Evolutionary conservation across 768 basidiomycete species (phyloP), one percentile per base, ranked within the genome.

Genomic region (Rhodosporidiobolus odoratus): DNA sequence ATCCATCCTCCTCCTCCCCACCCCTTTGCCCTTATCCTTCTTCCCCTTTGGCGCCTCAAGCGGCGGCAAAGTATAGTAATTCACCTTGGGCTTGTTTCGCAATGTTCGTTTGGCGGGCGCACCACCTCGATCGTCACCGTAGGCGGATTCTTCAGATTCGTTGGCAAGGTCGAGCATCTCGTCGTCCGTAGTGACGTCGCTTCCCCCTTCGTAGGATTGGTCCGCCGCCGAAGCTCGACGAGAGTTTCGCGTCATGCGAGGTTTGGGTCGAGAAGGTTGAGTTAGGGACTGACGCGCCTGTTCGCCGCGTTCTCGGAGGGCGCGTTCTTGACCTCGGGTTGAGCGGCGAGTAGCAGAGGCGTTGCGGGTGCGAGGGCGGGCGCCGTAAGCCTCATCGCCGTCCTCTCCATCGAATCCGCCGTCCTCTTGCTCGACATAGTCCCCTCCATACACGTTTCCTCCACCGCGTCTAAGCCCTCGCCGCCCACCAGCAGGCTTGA

Each of bases 21-120:
- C 65, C 37, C 52, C 62, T 52, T 66, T 68, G n/a, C 52, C 69
- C 65, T 62, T 50, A 35, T 62, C 58, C 52, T 61, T 43, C 45
- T 60, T 43, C 13, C 8, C 54, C 47, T 41, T 12, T 21, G 63
- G 30, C 50, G 62, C 66, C 38, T 74, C 71, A 53, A 67, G 58
- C 19, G 61, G 25, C 7, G 53, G 69, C 30, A 66, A 68, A 12
- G 54, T 58, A n/a, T 48, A 68, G 62, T 76, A 76, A 59, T 76
- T 61, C 40, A 76, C 54, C 47, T 68, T 45, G 13, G 62, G 65
- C 68, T 75, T 76, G 54, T 73, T 61, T 7, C 74, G 30, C 4
- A 75, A 56, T n/a, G 48, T 41, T 3, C 73, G 56, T 9, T 66
- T 41, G 4, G 58, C 27, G 2, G 35, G 32, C 10, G 57, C 45